Base-by-base conservation (phyloP, 2,329 filamentous ascomycete genomes). In the Botrytis fabae region DNA sequence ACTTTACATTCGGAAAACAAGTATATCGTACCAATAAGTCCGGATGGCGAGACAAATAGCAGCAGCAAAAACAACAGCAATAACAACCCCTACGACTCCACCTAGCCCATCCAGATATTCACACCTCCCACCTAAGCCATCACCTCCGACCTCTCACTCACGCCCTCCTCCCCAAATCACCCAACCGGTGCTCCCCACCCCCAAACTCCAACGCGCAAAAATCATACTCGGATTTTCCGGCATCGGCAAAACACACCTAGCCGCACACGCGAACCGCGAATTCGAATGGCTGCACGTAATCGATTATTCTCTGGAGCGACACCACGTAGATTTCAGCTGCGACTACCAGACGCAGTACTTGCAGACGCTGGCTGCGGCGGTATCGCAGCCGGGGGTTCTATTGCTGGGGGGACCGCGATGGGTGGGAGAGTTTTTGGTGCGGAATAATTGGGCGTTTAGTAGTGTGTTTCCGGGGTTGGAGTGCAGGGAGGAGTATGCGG, bases 261-360 rank as follows among this genome's bases (percentile, higher is more conserved):
- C 70, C 20, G 70, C 70, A 16, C 60, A 48, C 60, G 70, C 70
- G 12, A 72, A 72, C 25, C 70, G 63, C 25, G 70, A 69, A 51
- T 72, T 69, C 40, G 63, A 69, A 60, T 72, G 70, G 70, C 20
- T 72, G 32, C 62, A 46, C 60, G 70, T 72, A 40, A 72, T 72
- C 60, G 70, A 72, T 14, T 59, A 59, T 57, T 72, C 70, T 20
- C 54, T 72, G 22, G 46, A 59, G 28, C 35, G 51, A 22, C 62
- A 72, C 25, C 51, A 57, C 28, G 14, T 69, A 2, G 70, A 72
- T 54, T 48, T 68, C 51, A 46, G 62, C 22, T n/a, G 44, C 28
- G 62, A 72, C 35, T 60, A 68, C 3, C 57, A 60, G 42, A 7
- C 48, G 46, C 28, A 69, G 3, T 69, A 72, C 18, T 22, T 72